phyloP scores from a whole-genome alignment of 1,284 basidiomycete genomes.

The Exobasidium cylindrosporum region DNA sequence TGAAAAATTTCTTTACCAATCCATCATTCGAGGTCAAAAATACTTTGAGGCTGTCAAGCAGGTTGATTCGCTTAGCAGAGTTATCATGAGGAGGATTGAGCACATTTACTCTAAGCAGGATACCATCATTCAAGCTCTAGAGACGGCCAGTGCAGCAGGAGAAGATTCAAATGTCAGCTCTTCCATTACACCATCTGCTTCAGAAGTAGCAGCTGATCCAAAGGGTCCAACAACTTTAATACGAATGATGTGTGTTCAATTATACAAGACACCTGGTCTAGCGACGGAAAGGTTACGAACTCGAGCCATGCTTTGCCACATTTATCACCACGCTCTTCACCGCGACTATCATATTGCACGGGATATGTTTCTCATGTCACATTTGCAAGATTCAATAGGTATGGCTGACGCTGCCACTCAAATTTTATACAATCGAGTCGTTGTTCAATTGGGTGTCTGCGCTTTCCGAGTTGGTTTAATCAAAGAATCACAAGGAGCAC shows the following conservation, averaged over 20 bases:
- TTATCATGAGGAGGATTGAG: slow-evolving; percentile 90
- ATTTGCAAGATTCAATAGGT: slow-evolving; percentile 92
- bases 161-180: slow-evolving; percentile 49
- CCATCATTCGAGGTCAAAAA: slow-evolving; percentile 84
- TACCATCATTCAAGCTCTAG: slow-evolving; percentile 85
- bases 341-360: slow-evolving; percentile 95
- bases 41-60: slow-evolving; percentile 63
- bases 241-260: slow-evolving; percentile 81
- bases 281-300: slow-evolving; percentile 82
- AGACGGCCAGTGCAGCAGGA: slow-evolving; percentile 59
- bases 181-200: slow-evolving; percentile 41
- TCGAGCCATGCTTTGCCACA: slow-evolving; percentile 93
- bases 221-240: slow-evolving; percentile 68
- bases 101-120: slow-evolving; percentile 97
- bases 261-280: slow-evolving; percentile 76
- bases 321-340: slow-evolving; percentile 87
- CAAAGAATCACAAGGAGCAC: slow-evolving; percentile 84
- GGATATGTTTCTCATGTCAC: slow-evolving; percentile 98
- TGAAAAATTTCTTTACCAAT: slow-evolving; percentile 88
- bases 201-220: slow-evolving; percentile 29
- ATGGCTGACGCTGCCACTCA: slow-evolving; percentile 95
- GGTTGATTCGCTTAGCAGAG: slow-evolving; percentile 60
- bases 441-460: slow-evolving; percentile 93
- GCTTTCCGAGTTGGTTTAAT: slow-evolving; percentile 95
- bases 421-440: slow-evolving; percentile 94